Evolutionary conservation across 805 yeast genomes (phyloP), one percentile per base, ranked within the genome.

Genomic region (Lachancea sp.): DNA sequence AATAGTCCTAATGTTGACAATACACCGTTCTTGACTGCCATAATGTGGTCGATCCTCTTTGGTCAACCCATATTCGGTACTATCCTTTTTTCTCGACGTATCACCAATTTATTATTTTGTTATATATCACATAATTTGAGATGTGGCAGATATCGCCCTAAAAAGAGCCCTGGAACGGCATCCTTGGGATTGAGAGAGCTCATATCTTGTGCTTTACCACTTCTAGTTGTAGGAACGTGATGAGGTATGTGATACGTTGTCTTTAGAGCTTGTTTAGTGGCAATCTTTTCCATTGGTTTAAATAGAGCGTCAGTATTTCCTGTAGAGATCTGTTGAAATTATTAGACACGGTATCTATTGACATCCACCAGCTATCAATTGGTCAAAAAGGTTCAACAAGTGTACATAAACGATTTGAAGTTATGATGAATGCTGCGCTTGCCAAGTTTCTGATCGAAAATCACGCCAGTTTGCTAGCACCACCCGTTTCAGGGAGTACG

Each of bases 401-500:
- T n/a, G n/a, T n/a, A n/a, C n/a, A n/a, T n/a, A n/a, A n/a, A n/a
- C n/a, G n/a, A n/a, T n/a, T n/a, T n/a, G n/a, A n/a, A n/a, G n/a
- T n/a, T n/a, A 29, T 15, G 15, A 28, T 38, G 36, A 38, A 38
- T 25, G 17, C 18, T 12, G 21, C 23, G 15, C 20, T 53, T 13
- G 46, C 54, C 2, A 20, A 36, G 2, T 60, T 50, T 38, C 32
- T 60, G 29, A 40, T 52, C 9, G 58, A 53, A 17, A 56, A 55
- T 28, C 45, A 52, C 28, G 36, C n/a, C 3, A 46, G 46, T 19
- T 19, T 60, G 28, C 20, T 51, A 5, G 43, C 41, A 7, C 42
- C 37, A 35, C 63, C 63, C 9, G 29, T 58, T n/a, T 40, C 41
- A 8, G 65, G 65, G 2, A 38, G 48, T 7, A 31, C 59, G 12